Conservation (phyloP, 78 protist species). For the Polysphondylium violaceum region DNA sequence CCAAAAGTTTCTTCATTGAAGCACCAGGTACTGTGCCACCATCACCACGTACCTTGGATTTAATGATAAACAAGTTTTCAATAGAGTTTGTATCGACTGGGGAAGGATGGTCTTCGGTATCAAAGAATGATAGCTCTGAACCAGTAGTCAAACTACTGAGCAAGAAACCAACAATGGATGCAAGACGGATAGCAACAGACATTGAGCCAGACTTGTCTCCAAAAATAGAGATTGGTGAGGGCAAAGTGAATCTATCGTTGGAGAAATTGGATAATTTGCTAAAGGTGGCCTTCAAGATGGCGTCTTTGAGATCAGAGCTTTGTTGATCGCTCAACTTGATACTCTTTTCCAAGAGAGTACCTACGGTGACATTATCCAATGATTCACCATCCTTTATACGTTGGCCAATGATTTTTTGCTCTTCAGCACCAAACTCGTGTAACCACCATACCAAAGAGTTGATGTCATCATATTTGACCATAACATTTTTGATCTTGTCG, state of each 20-base stretch:
- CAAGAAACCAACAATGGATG: constrained; percentile 50
- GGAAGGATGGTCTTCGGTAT: constrained; percentile 14
- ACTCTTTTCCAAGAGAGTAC: constrained; percentile 50
- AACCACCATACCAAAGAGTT: constrained; percentile 65
- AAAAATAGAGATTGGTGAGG: constrained; percentile 59
- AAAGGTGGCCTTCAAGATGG: neutral
- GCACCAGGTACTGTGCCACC: constrained; percentile 64
- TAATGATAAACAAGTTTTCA: constrained; percentile 6
- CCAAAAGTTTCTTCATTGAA: neutral
- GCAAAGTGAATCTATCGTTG: constrained; percentile 34
- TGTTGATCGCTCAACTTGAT: constrained; percentile 10
- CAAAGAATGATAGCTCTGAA: constrained; percentile 50
- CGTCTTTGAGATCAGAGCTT: no score
- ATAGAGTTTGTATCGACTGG: constrained; percentile 12
- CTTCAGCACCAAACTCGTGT: constrained; percentile 43
- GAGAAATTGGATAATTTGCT: constrained; percentile 3
- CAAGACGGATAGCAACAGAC: constrained; percentile 72
- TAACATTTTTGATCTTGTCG: neutral
- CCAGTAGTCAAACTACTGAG: constrained; percentile 14
- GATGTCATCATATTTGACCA: constrained; percentile 42
- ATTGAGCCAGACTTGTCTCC: constrained; percentile 78
- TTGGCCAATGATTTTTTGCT: neutral
- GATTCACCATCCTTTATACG: constrained; percentile 16
- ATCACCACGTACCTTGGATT: neutral
- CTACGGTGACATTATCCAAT: constrained; percentile 13